phyloP scores from a whole-genome alignment of 1,284 basidiomycete species.

The Ceratobasidium sp. region DNA sequence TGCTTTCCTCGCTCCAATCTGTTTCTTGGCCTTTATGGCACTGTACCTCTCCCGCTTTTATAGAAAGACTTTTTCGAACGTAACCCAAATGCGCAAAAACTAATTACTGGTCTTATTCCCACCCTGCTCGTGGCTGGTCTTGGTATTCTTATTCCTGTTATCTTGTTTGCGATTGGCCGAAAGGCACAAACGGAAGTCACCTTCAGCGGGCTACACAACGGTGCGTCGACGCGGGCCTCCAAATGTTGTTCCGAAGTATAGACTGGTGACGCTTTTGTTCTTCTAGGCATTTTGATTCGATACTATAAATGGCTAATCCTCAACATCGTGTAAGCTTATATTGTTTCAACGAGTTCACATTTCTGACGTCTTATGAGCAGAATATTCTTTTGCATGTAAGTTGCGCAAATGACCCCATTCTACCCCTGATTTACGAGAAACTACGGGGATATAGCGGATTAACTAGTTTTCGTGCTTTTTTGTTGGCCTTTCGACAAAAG shows the following conservation, averaged over 20 bases:
- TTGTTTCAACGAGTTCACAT: background rate
- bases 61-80: constrained; percentile 48
- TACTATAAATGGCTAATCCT: constrained; percentile 57
- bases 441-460: constrained; percentile 77
- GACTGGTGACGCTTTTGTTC: no score
- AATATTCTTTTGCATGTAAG: constrained; percentile 59
- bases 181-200: constrained; percentile 60
- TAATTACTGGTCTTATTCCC: constrained; percentile 56
- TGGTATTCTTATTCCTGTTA: constrained; percentile 55
- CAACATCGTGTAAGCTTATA: constrained; percentile 19
- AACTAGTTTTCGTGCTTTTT: constrained; percentile 79
- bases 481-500: constrained; percentile 67
- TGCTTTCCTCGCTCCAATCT: no score
- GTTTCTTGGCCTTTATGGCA: no score
- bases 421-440: background rate
- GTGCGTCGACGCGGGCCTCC: background rate
- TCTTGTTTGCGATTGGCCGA: constrained; percentile 57
- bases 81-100: constrained; percentile 50
- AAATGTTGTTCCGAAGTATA: no score
- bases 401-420: constrained; percentile 36
- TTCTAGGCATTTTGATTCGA: constrained; percentile 55
- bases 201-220: constrained; percentile 57
- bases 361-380: constrained; percentile 4
- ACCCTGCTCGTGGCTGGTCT: constrained; percentile 57
- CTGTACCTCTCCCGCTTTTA: constrained; percentile 1